Conservation (phyloP, 2,329 filamentous ascomycete genomes). For the Talaromyces funiculosus region DNA sequence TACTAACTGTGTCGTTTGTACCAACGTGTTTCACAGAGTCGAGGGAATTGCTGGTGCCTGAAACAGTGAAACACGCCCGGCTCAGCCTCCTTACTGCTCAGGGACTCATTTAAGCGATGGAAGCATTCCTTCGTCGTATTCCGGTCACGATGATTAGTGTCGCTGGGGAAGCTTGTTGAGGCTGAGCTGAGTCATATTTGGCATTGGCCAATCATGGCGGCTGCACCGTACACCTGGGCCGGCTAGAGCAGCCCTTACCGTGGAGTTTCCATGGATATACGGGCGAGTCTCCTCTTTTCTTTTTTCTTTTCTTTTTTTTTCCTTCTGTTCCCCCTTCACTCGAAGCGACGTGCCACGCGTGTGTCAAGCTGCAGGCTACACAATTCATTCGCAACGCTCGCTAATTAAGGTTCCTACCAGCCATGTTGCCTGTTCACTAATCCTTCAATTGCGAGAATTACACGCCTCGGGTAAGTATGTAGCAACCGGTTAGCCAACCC, state of each 20-base stretch:
- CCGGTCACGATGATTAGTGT: not conserved
- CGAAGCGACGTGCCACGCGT: no score
- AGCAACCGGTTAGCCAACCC: not conserved
- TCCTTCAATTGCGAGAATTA: not conserved
- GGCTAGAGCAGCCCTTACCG: not conserved
- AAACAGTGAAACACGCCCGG: not conserved
- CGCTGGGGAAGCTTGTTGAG: not conserved
- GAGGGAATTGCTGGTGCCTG: not conserved
- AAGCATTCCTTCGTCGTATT: not conserved
- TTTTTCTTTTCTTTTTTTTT: not conserved
- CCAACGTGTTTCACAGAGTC: no score
- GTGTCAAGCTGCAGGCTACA: not conserved
- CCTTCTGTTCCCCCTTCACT: no score
- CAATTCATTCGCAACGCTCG: not conserved
- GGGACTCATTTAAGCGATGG: not conserved
- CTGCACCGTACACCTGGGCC: not conserved
- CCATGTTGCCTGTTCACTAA: not conserved
- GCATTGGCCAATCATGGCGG: not conserved
- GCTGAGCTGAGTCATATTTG: constrained; percentile 1
- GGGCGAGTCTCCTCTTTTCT: not conserved
- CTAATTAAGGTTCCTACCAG: not conserved
- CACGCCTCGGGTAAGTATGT: not conserved
- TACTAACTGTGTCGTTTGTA: no score
- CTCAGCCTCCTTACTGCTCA: constrained; percentile 1
- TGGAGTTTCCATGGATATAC: not conserved